Percentiles rank a stretch among this genome's conserved stretches.
These are phyloP conservation scores for Rhodotorula babjevae DNA, from an alignment of 768 basidiomycete genomes.

Conservation along the genomic window DNA sequence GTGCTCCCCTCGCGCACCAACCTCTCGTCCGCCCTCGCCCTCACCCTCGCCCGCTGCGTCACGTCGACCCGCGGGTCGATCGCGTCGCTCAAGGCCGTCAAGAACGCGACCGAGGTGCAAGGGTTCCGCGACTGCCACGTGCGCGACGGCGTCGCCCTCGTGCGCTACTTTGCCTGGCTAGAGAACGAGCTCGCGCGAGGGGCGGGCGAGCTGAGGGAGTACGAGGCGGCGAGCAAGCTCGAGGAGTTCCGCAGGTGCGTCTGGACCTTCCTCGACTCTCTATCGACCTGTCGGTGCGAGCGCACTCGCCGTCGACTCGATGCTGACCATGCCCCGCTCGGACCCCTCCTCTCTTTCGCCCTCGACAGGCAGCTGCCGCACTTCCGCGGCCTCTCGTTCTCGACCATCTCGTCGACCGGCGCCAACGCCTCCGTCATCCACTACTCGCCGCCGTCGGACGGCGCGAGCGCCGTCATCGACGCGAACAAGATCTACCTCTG, in stretches of 20 bases:
- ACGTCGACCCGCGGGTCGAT: conserved; percentile 56
- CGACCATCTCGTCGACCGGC: conserved; percentile 86
- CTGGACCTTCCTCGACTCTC: too few species aligned
- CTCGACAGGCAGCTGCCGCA: conserved; percentile 61
- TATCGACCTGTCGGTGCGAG: too few species aligned
- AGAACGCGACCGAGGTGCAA: conserved; percentile 60
- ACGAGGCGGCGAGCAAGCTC: conserved; percentile 70
- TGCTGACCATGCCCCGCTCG: neutral
- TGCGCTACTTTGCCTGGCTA: conserved; percentile 83
- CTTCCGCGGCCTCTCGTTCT: conserved; percentile 84
- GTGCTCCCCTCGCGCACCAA: conserved; percentile 72
- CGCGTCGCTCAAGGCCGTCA: conserved; percentile 46
- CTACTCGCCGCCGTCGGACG: conserved; percentile 69
- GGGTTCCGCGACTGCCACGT: conserved; percentile 86
- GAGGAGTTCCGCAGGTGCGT: conserved; percentile 74
- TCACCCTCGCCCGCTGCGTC: conserved; percentile 62
- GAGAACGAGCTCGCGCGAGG: conserved; percentile 71
- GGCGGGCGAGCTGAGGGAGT: conserved; percentile 60
- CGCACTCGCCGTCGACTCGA: too few species aligned
- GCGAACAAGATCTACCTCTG: conserved; percentile 63
- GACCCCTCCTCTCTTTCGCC: too few species aligned
- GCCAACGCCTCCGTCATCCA: conserved; percentile 95
- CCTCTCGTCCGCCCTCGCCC: conserved; percentile 71
- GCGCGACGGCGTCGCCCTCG: conserved; percentile 79
- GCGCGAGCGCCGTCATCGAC: conserved; percentile 65